A percentile compares a stretch with the other conserved stretches of the same genome.
Conservation (phyloP, 1,284 basidiomycete species). For the Tranzscheliella williamsii region DNA sequence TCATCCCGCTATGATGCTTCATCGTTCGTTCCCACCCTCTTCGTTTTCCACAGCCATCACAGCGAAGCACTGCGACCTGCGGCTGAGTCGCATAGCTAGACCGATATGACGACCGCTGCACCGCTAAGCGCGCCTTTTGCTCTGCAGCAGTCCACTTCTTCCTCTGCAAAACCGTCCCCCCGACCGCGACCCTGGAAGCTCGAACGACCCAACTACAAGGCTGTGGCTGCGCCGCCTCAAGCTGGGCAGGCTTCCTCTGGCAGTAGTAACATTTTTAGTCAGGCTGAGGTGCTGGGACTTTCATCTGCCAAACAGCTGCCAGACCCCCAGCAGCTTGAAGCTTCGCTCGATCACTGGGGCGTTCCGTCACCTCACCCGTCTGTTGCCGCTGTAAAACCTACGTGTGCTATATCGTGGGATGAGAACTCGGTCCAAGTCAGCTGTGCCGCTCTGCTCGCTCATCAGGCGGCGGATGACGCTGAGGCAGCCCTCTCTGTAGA, state of each 20-base stretch:
- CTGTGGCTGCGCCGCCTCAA: not conserved
- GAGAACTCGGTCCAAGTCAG: constrained; percentile 19
- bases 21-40: no score
- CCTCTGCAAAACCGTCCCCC: not conserved
- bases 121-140: not conserved
- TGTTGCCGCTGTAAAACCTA: constrained; percentile 3
- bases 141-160: not conserved
- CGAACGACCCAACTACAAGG: not conserved
- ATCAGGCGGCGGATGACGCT: no score
- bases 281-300: no score
- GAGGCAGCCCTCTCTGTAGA: constrained; percentile 6
- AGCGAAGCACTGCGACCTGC: no score
- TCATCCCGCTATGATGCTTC: no score
- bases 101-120: not conserved
- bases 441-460: constrained; percentile 6
- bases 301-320: no score
- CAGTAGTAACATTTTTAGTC: no score
- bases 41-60: no score
- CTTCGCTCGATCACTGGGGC: not conserved
- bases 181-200: not conserved
- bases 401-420: constrained; percentile 27
- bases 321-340: not conserved
- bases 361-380: not conserved
- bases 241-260: no score
- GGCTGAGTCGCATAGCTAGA: no score